Conservation (phyloP, 2,329 filamentous ascomycete genomes). For the Rhynchosporium graminicola region DNA sequence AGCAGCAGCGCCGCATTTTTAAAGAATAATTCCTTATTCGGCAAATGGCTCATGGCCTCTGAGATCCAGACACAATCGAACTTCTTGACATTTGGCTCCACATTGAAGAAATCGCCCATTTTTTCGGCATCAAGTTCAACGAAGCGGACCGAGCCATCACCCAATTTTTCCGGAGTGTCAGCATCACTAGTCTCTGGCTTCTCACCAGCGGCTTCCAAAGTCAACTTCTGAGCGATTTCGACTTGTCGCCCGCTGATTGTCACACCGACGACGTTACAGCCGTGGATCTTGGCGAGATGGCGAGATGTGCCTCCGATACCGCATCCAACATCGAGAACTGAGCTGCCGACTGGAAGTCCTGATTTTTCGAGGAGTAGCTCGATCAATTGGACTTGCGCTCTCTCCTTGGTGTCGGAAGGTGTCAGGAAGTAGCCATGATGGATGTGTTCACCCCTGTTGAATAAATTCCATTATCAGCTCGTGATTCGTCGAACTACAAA, state of each 20-base stretch:
- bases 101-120: conserved; percentile 54
- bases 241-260: conserved; percentile 62
- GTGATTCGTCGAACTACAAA: neutral
- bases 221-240: conserved; percentile 56
- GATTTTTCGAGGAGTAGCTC: conserved; percentile 55
- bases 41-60: conserved; percentile 61
- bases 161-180: conserved; percentile 39
- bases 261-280: conserved; percentile 57
- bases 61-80: conserved; percentile 64
- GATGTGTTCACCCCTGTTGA: conserved; percentile 59
- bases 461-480: neutral
- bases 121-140: conserved; percentile 62
- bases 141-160: conserved; percentile 52
- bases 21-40: conserved; percentile 60
- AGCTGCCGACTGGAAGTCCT: conserved; percentile 41
- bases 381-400: conserved; percentile 59
- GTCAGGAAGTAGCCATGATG: conserved; percentile 63
- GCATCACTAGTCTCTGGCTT: conserved; percentile 18
- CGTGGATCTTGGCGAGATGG: conserved; percentile 53
- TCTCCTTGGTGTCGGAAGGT: conserved; percentile 55
- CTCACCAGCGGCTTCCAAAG: conserved; percentile 40
- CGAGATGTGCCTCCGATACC: conserved; percentile 61
- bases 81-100: conserved; percentile 35
- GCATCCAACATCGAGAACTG: conserved; percentile 62
- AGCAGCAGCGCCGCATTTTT: conserved; percentile 52